Evolutionary conservation across 352 stramenopile genomes (phyloP).

Genomic region (Saprolegnia parasitica): DNA sequence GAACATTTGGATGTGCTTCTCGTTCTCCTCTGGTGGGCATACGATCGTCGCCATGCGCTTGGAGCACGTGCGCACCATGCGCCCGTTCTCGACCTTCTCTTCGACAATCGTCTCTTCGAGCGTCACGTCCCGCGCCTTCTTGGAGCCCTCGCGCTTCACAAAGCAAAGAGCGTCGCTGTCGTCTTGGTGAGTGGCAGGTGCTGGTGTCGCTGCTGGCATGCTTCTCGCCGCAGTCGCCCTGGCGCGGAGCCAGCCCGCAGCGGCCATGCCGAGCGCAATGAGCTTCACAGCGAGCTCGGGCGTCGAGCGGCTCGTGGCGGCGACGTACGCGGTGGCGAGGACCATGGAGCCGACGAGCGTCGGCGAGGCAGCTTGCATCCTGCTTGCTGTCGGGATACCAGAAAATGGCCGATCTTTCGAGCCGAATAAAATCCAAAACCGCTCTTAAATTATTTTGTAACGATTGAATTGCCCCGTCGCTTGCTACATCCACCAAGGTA

Average conservation of each 20-base stretch:
- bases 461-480: no score
- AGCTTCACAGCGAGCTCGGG: neutral
- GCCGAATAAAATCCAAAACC: no score
- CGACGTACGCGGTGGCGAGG: neutral
- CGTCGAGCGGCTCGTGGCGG: neutral
- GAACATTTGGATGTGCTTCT: slow-evolving; percentile 2
- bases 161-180: neutral
- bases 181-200: no score
- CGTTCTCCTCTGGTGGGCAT: neutral
- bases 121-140: neutral
- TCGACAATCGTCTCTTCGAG: neutral
- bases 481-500: no score
- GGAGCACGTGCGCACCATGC: neutral
- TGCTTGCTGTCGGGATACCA: no score
- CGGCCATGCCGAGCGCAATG: neutral
- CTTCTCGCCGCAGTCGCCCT: no score
- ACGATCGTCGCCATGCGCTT: neutral
- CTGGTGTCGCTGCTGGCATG: neutral
- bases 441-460: no score
- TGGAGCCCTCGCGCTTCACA: neutral
- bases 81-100: neutral
- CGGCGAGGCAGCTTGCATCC: no score
- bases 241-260: neutral
- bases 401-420: no score
- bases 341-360: no score